Conservation (phyloP, 306 rosid species). For the Sechiopsis laciniata region DNA sequence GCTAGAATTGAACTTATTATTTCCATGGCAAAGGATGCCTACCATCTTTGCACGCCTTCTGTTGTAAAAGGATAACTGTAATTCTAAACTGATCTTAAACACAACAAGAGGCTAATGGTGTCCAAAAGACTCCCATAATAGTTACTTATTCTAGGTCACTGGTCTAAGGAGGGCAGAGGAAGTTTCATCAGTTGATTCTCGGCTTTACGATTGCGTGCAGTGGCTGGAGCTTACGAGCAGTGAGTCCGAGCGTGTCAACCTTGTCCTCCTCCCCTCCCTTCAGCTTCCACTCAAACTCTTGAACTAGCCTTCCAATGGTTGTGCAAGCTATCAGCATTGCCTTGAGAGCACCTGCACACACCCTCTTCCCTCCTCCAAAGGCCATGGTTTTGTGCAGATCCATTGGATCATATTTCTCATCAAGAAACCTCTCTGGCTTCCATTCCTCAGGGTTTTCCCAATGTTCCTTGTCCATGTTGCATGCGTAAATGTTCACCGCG, state of each 20-base stretch:
- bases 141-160: background rate
- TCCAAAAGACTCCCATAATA: background rate
- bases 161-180: background rate
- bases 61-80: background rate
- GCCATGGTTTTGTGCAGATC: conserved; percentile 91
- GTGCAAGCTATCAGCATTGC: conserved; percentile 57
- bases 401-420: conserved; percentile 44
- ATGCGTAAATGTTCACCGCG: conserved; percentile 77
- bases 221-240: conserved; percentile 73
- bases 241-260: conserved; percentile 71
- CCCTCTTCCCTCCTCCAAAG: conserved; percentile 93
- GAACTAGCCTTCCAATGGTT: conserved; percentile 62
- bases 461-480: conserved; percentile 65
- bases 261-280: conserved; percentile 62
- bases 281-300: conserved; percentile 71
- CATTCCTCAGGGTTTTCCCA: conserved; percentile 75
- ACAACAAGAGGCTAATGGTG: background rate
- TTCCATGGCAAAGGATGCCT: background rate
- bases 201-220: conserved; percentile 47
- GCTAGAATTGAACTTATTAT: background rate
- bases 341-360: conserved; percentile 81
- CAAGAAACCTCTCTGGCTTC: conserved; percentile 84
- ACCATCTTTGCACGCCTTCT: background rate
- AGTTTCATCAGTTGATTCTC: conserved; percentile 24
- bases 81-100: background rate